These are phyloP conservation scores for Aspergillus pseudoglaucus DNA, from an alignment of 2,329 filamentous ascomycete genomes.

Conservation along the genomic window DNA sequence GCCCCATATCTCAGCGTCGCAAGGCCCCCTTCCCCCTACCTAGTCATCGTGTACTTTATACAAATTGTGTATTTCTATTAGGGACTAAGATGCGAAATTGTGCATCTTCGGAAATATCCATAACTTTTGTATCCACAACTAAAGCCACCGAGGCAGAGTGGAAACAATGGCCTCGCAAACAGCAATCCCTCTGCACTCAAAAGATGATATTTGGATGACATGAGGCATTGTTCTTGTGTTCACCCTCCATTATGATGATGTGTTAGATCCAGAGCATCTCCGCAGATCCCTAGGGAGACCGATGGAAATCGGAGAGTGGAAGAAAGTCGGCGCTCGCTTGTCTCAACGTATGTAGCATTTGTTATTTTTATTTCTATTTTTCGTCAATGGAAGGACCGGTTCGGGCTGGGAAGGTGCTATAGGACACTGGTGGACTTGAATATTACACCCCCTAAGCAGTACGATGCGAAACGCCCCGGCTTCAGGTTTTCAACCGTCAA, in stretches of 20 bases:
- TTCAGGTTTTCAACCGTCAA: constrained; percentile 15
- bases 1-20: neutral
- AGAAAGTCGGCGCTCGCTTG: constrained; percentile 40
- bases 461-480: constrained; percentile 31
- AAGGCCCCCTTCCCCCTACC: neutral
- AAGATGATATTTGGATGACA: neutral
- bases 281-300: constrained; percentile 30
- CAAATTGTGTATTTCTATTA: no score
- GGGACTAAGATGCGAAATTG: neutral
- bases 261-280: constrained; percentile 38
- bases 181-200: neutral
- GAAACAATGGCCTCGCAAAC: neutral
- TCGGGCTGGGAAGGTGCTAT: neutral
- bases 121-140: neutral
- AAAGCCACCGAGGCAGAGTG: neutral
- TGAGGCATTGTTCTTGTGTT: neutral
- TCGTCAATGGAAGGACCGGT: no score
- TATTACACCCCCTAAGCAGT: constrained; percentile 37
- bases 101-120: neutral
- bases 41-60: no score
- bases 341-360: constrained; percentile 26
- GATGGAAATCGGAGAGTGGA: constrained; percentile 38
- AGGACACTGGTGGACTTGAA: constrained; percentile 25
- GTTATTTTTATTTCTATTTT: no score
- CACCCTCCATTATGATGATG: constrained; percentile 39